These are phyloP conservation scores for Eremothecium gossypii DNA, from an alignment of 1,139 yeast genomes.

Conservation along the genomic window DNA sequence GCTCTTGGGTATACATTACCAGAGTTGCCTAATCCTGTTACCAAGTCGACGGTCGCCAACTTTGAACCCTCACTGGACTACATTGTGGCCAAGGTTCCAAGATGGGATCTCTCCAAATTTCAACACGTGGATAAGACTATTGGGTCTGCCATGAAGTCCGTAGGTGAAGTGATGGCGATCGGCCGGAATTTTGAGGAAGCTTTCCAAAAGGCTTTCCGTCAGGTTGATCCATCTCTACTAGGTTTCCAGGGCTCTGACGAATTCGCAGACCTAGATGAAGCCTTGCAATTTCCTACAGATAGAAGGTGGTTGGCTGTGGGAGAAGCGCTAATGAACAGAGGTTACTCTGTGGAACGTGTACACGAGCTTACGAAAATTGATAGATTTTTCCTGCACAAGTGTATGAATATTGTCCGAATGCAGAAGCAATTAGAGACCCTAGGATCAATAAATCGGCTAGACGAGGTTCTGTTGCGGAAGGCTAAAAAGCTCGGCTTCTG, in stretches of 20 bases:
- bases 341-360: slow-evolving; percentile 82
- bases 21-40: slow-evolving; percentile 91
- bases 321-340: slow-evolving; percentile 85
- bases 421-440: slow-evolving; percentile 66
- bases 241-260: slow-evolving; percentile 85
- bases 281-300: slow-evolving; percentile 84
- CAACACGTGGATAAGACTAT: slow-evolving; percentile 88
- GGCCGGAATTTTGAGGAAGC: slow-evolving; percentile 98
- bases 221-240: slow-evolving; percentile 81
- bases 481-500: slow-evolving; percentile 94
- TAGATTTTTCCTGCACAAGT: slow-evolving; percentile 90
- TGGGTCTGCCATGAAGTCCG: slow-evolving; percentile 96
- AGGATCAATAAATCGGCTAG: slow-evolving; percentile 49
- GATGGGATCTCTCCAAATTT: slow-evolving; percentile 96
- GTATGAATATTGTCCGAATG: slow-evolving; percentile 83
- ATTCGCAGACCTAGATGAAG: slow-evolving; percentile 65
- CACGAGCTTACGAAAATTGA: slow-evolving; percentile 89
- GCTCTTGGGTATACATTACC: slow-evolving; percentile 92
- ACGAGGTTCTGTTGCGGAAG: slow-evolving; percentile 58
- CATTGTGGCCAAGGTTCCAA: slow-evolving; percentile 93
- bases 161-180: slow-evolving; percentile 98
- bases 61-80: slow-evolving; percentile 96
- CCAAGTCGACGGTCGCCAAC: slow-evolving; percentile 91
- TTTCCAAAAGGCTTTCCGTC: slow-evolving; percentile 95
- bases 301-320: slow-evolving; percentile 98